Conservation (phyloP, 2,329 filamentous ascomycete genomes). For the Fusarium praegraminearum region DNA sequence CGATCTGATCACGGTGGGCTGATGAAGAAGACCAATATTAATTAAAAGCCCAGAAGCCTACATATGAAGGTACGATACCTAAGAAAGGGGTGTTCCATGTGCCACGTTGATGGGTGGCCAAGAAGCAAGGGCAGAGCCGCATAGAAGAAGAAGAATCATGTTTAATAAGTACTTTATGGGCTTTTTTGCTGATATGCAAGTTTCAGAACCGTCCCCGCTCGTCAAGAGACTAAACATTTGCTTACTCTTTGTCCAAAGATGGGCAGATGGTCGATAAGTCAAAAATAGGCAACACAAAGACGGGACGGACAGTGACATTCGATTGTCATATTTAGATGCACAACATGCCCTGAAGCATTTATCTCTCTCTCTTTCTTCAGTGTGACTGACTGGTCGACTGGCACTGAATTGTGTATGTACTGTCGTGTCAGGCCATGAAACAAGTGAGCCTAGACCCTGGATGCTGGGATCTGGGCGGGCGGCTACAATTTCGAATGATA, state of each 20-base stretch:
- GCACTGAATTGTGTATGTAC: not conserved
- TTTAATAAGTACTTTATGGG: not conserved
- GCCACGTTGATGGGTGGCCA: slow-evolving; percentile 37
- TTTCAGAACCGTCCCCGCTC: slow-evolving; percentile 21
- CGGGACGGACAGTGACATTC: slow-evolving; percentile 5
- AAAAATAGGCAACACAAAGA: slow-evolving; percentile 12
- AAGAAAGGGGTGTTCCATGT: slow-evolving; percentile 33
- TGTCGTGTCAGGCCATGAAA: slow-evolving; percentile 42
- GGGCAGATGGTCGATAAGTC: not conserved
- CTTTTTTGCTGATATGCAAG: slow-evolving; percentile 15
- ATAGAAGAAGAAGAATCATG: slow-evolving; percentile 18
- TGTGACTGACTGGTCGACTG: slow-evolving; percentile 11
- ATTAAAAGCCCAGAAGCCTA: not conserved
- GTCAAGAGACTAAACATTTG: slow-evolving; percentile 10
- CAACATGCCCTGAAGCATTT: slow-evolving; percentile 21
- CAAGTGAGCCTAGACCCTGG: slow-evolving; percentile 45
- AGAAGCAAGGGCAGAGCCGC: slow-evolving; percentile 39
- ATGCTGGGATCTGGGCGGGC: slow-evolving; percentile 44
- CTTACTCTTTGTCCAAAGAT: slow-evolving; percentile 11
- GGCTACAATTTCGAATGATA: slow-evolving; percentile 44
- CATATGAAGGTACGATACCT: not conserved
- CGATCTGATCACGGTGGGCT: slow-evolving; percentile 26
- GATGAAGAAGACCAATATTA: not conserved
- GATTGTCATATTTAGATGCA: slow-evolving; percentile 20
- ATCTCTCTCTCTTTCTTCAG: not conserved